Conservation (phyloP, 306 rosid genomes). For the Quercus gilva region DNA sequence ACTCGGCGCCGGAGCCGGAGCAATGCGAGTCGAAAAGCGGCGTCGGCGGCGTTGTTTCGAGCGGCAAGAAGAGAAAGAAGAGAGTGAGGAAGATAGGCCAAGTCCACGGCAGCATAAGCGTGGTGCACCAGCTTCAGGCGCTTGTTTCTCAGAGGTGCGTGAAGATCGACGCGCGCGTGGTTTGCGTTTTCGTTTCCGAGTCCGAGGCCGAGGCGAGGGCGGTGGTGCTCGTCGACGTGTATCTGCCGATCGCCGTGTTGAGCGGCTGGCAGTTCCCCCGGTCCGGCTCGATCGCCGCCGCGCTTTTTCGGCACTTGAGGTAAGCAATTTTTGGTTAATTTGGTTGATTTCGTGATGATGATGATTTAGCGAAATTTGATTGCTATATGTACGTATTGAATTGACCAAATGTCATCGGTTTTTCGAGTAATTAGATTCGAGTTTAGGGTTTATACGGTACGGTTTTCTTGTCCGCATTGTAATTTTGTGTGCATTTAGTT, state of each 20-base stretch:
- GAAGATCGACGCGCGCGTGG: constrained; percentile 48
- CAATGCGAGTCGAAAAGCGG: constrained; percentile 27
- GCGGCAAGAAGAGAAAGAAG: constrained; percentile 13
- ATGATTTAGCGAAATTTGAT: too few species aligned
- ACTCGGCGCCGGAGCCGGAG: constrained; percentile 8
- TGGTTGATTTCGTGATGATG: too few species aligned
- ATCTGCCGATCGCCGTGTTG: constrained; percentile 54
- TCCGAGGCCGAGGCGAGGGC: constrained; percentile 43
- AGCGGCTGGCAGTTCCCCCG: constrained; percentile 87
- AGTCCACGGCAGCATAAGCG: constrained; percentile 82
- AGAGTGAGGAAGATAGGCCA: constrained; percentile 54
- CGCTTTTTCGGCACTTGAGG: constrained; percentile 80
- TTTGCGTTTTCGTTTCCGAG: constrained; percentile 30
- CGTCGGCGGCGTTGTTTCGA: not conserved
- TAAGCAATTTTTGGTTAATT: not conserved
- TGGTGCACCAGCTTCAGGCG: constrained; percentile 74
- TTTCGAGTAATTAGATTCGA: too few species aligned
- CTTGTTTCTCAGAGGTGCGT: constrained; percentile 55
- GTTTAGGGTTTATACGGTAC: too few species aligned
- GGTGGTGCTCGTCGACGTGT: constrained; percentile 69
- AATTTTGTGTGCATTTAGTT: not conserved
- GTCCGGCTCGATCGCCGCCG: constrained; percentile 54
- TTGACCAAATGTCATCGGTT: too few species aligned
- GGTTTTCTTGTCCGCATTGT: not conserved
- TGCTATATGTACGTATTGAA: too few species aligned